A percentile compares a stretch with the other conserved stretches of the same genome.
These are phyloP conservation scores for Candida montana DNA, from an alignment of 805 yeast species.

Conservation along the genomic window DNA sequence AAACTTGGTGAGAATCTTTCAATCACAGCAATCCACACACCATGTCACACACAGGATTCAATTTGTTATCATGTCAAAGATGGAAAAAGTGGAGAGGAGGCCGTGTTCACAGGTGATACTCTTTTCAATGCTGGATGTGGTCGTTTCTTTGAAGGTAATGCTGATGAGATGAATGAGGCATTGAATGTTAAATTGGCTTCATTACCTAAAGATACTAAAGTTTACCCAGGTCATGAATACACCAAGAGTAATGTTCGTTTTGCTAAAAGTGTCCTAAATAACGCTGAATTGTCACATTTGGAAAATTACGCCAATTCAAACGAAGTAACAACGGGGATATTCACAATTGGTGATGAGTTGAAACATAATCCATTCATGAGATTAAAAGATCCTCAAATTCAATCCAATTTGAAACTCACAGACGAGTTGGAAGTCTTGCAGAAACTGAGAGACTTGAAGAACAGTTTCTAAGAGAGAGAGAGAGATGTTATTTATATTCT, in stretches of 20 bases:
- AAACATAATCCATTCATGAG: constrained; percentile 88
- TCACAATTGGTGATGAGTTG: constrained; percentile 80
- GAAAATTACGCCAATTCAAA: constrained; percentile 44
- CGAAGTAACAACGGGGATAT: constrained; percentile 79
- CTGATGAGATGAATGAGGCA: constrained; percentile 71
- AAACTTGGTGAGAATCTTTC: constrained; percentile 59
- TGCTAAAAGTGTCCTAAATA: constrained; percentile 49
- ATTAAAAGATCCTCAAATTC: constrained; percentile 57
- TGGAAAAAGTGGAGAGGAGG: constrained; percentile 49
- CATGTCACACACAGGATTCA: constrained; percentile 97
- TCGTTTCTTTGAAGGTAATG: constrained; percentile 89
- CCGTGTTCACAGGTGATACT: constrained; percentile 94
- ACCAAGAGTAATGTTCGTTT: constrained; percentile 78
- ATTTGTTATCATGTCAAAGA: constrained; percentile 81
- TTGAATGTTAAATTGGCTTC: constrained; percentile 52
- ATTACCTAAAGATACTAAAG: constrained; percentile 65
- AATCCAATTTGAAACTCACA: constrained; percentile 48
- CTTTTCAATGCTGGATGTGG: constrained; percentile 94
- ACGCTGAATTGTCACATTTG: constrained; percentile 46
- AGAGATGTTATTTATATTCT: too few relatives aligned
- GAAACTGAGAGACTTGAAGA: constrained; percentile 71
- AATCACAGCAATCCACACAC: constrained; percentile 84
- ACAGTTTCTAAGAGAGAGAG: constrained; percentile 35
- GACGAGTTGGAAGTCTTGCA: constrained; percentile 60
- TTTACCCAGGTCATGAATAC: constrained; percentile 96